These are phyloP conservation scores for Sporodiniella umbellata DNA, from an alignment of 371 early-diverging fungal species.

Conservation along the genomic window DNA sequence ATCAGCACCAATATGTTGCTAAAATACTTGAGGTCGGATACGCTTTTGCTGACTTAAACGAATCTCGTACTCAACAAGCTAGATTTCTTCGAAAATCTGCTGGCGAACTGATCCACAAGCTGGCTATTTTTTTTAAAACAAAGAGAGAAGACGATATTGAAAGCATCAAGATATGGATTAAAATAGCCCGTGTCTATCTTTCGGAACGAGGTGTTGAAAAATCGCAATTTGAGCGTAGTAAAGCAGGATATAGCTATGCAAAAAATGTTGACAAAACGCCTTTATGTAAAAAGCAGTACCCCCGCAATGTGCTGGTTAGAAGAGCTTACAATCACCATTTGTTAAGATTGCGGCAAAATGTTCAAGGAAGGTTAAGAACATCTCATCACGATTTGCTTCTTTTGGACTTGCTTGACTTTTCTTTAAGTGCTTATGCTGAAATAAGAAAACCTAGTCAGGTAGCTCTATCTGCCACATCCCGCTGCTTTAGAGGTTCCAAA, in stretches of 20 bases:
- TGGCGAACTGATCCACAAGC: constrained; percentile 52
- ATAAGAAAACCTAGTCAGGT: constrained; percentile 70
- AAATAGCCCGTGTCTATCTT: constrained; percentile 54
- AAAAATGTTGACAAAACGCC: constrained; percentile 51
- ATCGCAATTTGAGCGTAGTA: constrained; percentile 38
- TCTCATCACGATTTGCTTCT: constrained; percentile 52
- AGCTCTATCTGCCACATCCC: constrained; percentile 51
- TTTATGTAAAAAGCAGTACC: constrained; percentile 43
- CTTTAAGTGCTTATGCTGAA: constrained; percentile 69
- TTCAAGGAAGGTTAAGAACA: constrained; percentile 42
- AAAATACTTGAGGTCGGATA: constrained; percentile 55
- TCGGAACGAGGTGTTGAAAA: constrained; percentile 69
- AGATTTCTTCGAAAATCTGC: constrained; percentile 47
- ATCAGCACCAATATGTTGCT: constrained; percentile 22
- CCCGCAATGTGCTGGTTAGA: constrained; percentile 47
- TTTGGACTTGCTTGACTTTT: constrained; percentile 57
- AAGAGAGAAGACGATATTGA: constrained; percentile 75
- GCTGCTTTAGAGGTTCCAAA: constrained; percentile 60
- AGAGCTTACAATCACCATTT: constrained; percentile 58
- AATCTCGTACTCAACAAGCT: constrained; percentile 45
- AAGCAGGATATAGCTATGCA: constrained; percentile 58
- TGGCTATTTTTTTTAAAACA: constrained; percentile 48
- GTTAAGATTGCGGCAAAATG: constrained; percentile 60
- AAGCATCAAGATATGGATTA: constrained; percentile 65
- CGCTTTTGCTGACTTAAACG: constrained; percentile 52